Conservation (phyloP, 2,329 filamentous ascomycete species). For the Aulographum hederae region DNA sequence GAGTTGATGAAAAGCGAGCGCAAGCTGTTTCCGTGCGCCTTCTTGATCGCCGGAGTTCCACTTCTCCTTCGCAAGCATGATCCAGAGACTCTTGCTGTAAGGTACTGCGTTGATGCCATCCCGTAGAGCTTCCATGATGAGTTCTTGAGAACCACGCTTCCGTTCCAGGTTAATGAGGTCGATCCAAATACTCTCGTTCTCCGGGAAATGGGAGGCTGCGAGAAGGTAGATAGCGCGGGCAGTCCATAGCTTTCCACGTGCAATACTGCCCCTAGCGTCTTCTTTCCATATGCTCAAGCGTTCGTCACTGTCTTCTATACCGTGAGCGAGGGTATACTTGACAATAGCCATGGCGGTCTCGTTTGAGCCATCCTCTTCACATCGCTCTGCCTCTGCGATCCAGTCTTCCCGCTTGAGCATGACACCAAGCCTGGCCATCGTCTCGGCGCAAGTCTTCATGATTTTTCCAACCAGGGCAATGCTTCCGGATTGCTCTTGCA, state of each 20-base stretch:
- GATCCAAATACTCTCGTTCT: slow-evolving; percentile 74
- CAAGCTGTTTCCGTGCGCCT: slow-evolving; percentile 70
- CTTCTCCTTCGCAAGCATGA: slow-evolving; percentile 89
- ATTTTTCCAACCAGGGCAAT: slow-evolving; percentile 60
- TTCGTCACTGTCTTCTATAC: slow-evolving; percentile 88
- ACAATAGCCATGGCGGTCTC: slow-evolving; percentile 82
- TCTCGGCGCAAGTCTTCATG: slow-evolving; percentile 85
- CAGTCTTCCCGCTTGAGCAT: slow-evolving; percentile 97
- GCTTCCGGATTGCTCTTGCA: slow-evolving; percentile 80
- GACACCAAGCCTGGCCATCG: slow-evolving; percentile 74
- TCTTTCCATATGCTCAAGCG: slow-evolving; percentile 92
- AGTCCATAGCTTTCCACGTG: slow-evolving; percentile 69
- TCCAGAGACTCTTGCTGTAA: slow-evolving; percentile 80
- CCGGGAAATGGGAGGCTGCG: slow-evolving; percentile 73
- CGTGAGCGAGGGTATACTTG: slow-evolving; percentile 80
- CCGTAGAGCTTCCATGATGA: slow-evolving; percentile 69
- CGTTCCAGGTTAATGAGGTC: slow-evolving; percentile 83
- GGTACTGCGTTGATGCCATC: slow-evolving; percentile 90
- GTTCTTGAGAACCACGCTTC: slow-evolving; percentile 69
- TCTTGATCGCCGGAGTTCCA: slow-evolving; percentile 79
- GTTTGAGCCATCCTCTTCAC: slow-evolving; percentile 76
- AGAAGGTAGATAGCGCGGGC: slow-evolving; percentile 89
- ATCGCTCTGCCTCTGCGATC: slow-evolving; percentile 87
- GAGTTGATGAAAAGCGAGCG: slow-evolving; percentile 67
- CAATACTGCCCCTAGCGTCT: slow-evolving; percentile 69